Evolutionary conservation across 306 rosid genomes (phyloP), one percentile per base, ranked within the genome.

Genomic region (Prunus padus): DNA sequence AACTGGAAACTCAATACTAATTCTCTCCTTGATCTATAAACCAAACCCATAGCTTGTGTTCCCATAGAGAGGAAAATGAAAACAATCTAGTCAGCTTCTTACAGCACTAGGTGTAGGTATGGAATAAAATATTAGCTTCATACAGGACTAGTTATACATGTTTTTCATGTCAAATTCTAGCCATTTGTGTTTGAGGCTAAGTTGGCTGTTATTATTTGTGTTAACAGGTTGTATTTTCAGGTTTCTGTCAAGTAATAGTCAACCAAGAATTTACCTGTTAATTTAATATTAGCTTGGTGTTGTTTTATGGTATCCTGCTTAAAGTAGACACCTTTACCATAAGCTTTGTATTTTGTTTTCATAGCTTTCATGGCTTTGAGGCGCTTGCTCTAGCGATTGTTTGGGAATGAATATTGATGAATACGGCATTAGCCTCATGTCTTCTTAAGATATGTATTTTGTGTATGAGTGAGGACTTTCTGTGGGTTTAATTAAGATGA

Each of bases 321-420:
- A 5, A 30, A 51, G 12, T 40, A 9, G 69, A 25, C 69, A 33
- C 47, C 22, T 3, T 11, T 1, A 14, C 40, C 66, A 0, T 11
- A 8, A 37, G 69, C 9, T 64, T 23, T 64, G 33, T 18, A 16
- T 64, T 64, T 11, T 0, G 19, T 20, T 31, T 31, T 37, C 47
- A 64, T 64, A 16, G n/a, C 69, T 64, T 64, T 37, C 47, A 64
- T 64, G 26, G n/a, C 69, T 64, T 64, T 37, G 16, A 64, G 20
- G 45, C 26, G 2, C 22, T 64, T 31, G 8, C 15, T 33, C 25
- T 33, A 8, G 23, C 68, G 8, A 4, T 33, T 33, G 9, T 18
- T 30, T 3, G 67, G 67, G 67, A n/a, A 62, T 51, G 61, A 52
- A 52, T 15, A 70, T 3, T 9, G 59, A 51, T 50, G 49, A 7